Conservation (phyloP, 2,329 filamentous ascomycete genomes). For the Calonectria pseudoturangicola region DNA sequence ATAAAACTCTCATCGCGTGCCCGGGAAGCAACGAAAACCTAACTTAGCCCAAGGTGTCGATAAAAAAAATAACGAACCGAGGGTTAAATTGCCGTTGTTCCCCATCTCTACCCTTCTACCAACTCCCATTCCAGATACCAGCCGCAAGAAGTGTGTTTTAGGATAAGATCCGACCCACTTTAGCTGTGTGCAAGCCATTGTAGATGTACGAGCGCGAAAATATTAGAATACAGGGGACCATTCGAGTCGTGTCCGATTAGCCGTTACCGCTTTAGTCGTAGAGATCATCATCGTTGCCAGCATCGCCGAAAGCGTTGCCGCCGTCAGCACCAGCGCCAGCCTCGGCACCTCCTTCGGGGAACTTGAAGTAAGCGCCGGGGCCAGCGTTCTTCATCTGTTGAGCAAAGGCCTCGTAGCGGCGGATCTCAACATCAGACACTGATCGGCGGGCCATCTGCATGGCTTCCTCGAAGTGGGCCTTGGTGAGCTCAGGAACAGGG, state of each 20-base stretch:
- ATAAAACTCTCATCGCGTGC: conserved; percentile 46
- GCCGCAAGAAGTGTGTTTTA: conserved; percentile 50
- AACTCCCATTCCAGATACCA: conserved; percentile 59
- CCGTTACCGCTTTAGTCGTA: conserved; percentile 82
- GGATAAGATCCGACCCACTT: conserved; percentile 49
- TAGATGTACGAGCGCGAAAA: conserved; percentile 61
- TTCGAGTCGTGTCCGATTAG: conserved; percentile 47
- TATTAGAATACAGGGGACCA: conserved; percentile 69
- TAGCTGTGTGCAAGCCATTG: conserved; percentile 49
- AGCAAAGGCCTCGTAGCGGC: conserved; percentile 97
- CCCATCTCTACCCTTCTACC: conserved; percentile 58
- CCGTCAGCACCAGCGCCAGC: conserved; percentile 77
- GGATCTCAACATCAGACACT: conserved; percentile 97
- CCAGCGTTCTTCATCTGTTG: conserved; percentile 99
- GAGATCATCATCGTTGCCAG: conserved; percentile 95
- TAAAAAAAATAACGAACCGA: conserved; percentile 29
- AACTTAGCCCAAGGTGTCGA: conserved; percentile 14
- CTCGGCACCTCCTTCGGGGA: conserved; percentile 83
- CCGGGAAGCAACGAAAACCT: conserved; percentile 37
- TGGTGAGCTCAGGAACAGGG: conserved; percentile 95
- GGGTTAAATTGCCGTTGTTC: conserved; percentile 43
- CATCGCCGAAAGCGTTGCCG: conserved; percentile 84
- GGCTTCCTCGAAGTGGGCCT: conserved; percentile 98
- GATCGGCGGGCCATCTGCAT: conserved; percentile 96
- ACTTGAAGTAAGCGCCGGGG: conserved; percentile 98